Evolutionary conservation across 345 rosid species (phyloP).

Genomic region (Linum trigynum): DNA sequence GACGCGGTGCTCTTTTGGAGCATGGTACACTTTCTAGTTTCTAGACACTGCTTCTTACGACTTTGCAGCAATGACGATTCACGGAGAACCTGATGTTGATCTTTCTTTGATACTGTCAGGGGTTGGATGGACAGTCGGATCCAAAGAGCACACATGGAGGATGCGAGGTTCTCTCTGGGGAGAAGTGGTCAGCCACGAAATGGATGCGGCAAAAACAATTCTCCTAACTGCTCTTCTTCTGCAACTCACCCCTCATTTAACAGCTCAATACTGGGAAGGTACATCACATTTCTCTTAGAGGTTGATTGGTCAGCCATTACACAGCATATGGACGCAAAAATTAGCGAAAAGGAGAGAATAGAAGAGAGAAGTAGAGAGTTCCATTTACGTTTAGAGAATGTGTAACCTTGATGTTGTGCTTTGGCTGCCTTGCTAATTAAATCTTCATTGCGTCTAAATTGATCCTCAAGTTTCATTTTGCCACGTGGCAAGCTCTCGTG

Average conservation of each 20-base stretch:
- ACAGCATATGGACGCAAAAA: not conserved
- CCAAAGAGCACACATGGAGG: slow-evolving; percentile 84
- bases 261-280: not conserved
- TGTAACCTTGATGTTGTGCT: not conserved
- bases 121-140: slow-evolving; percentile 77
- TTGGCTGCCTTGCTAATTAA: not conserved
- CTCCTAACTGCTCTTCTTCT: slow-evolving; percentile 23
- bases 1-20: slow-evolving; percentile 96
- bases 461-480: no score
- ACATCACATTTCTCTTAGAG: not conserved
- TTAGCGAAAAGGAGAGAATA: not conserved
- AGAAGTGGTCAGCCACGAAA: slow-evolving; percentile 98
- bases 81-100: not conserved
- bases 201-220: slow-evolving; percentile 79
- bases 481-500: no score
- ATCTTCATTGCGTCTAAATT: no score
- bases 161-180: slow-evolving; percentile 73
- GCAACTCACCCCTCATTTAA: not conserved
- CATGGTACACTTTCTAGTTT: slow-evolving; percentile 69
- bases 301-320: not conserved
- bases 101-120: slow-evolving; percentile 28
- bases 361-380: not conserved
- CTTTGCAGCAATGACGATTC: no score
- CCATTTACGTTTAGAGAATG: not conserved
- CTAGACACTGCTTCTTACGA: not conserved